A percentile compares a stretch with the other conserved stretches of the same genome.
Conservation (phyloP, 2,329 filamentous ascomycete genomes). For the Elsinoe ampelina region DNA sequence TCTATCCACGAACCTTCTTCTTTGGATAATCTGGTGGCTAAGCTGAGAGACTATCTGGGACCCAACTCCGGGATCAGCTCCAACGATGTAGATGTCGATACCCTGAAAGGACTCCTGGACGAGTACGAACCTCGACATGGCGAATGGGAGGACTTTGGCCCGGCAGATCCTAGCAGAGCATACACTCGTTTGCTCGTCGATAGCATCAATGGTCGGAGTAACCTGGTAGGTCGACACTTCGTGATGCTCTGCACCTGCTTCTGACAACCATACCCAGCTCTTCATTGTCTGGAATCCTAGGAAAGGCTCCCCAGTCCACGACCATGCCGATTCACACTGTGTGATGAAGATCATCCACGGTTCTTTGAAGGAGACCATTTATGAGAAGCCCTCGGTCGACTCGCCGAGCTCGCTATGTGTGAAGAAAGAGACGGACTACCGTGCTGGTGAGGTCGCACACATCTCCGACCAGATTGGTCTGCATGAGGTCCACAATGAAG, state of each 20-base stretch:
- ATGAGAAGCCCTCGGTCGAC: slow-evolving; percentile 42
- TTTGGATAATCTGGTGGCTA: slow-evolving; percentile 49
- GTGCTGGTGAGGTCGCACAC: slow-evolving; percentile 69
- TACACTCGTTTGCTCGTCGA: slow-evolving; percentile 89
- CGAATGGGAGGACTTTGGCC: slow-evolving; percentile 68
- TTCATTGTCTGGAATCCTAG: slow-evolving; percentile 84
- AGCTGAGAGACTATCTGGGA: slow-evolving; percentile 66
- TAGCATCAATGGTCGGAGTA: slow-evolving; percentile 75
- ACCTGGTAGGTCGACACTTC: slow-evolving; percentile 47
- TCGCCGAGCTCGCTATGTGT: slow-evolving; percentile 26
- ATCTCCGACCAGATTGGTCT: slow-evolving; percentile 85
- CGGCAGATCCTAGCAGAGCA: slow-evolving; percentile 57
- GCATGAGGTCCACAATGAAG: slow-evolving; percentile 70
- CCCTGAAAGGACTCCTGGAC: slow-evolving; percentile 64
- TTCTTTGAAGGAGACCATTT: slow-evolving; percentile 70
- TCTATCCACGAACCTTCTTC: slow-evolving; percentile 9
- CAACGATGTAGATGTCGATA: slow-evolving; percentile 65
- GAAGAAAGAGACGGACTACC: slow-evolving; percentile 58
- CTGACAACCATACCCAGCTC: slow-evolving; percentile 32
- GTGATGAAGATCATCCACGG: slow-evolving; percentile 83
- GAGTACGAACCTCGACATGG: slow-evolving; percentile 58
- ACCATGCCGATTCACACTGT: slow-evolving; percentile 72
- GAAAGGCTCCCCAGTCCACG: slow-evolving; percentile 76
- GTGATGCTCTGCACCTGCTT: neutral
- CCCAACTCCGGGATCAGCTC: slow-evolving; percentile 74